Base-by-base conservation (phyloP, 768 basidiomycete species). In the Hericium coralloides region DNA sequence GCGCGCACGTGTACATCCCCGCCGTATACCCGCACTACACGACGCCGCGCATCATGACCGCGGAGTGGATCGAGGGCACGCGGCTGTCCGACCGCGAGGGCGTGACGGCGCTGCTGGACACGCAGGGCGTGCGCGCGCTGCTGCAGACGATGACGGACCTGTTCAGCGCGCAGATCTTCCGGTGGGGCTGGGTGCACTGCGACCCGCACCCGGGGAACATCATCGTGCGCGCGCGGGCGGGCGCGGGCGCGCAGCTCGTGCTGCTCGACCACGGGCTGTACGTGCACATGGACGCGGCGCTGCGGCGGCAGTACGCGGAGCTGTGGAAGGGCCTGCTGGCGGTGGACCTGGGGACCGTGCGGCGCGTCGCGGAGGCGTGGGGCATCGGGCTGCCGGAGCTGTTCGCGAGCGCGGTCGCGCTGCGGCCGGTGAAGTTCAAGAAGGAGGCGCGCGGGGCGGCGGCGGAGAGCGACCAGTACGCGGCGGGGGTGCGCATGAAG, bases 261-360 rank as follows among this genome's bases (percentile, higher is more conserved):
- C 75, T 97, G 12, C 82, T 98, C 63, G 95, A 98, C 67, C 95
- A 98, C 67, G 95, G 95, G 1, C 73, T 98, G 12, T 97, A 95
- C 66, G 89, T 95, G 39, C 74, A 75, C 8, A 78, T 93, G 3
- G 69, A 81, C 15, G 79, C 85, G 17, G 67, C 74, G 1, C 92
- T 97, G 68, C 79, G 81, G 59, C 72, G 77, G 36, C 81, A 95
- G 56, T 95, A 94, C 75, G 85, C 87, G 17, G 71, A 74, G 4
- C 73, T 95, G 4, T 94, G 92, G 92, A 77, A 82, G 52, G 78
- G 77, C 17, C 76, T 87, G 64, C 70, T 84, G 18, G 74, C 75
- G 1, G 76, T 76, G 3, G 83, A 87, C 65, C 82, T 79, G 66
- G 68, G 70, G 14, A 72, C 73, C 25, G 76, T 87, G 4, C 73